phyloP scores from a whole-genome alignment of 176 grass and related monocot genomes.

The Alopecurus myosuroides region DNA sequence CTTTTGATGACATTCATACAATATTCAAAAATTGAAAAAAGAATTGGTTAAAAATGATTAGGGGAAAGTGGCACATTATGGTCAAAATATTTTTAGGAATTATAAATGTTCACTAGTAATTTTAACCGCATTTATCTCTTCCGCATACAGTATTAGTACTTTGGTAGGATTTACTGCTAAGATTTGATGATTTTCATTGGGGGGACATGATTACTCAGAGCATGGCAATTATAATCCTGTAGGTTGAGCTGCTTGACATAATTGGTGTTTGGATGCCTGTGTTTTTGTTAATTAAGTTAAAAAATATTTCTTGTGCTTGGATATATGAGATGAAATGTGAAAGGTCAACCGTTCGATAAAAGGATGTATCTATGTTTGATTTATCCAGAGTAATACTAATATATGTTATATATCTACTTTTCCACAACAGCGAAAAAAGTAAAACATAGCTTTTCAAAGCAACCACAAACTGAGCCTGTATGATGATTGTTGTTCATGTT shows the following conservation, averaged over 20 bases:
- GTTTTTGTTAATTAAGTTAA: neutral
- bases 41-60: neutral
- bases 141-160: neutral
- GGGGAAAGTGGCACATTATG: neutral
- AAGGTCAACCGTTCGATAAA: neutral
- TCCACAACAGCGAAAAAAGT: neutral
- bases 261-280: neutral
- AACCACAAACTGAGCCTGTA: neutral
- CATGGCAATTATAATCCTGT: neutral
- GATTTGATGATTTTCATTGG: neutral
- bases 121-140: slow-evolving; percentile 12
- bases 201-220: neutral
- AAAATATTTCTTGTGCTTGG: neutral
- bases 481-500: neutral
- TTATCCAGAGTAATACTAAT: neutral
- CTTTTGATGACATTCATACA: neutral
- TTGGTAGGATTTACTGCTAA: neutral
- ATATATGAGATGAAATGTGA: neutral
- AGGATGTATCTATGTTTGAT: neutral
- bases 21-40: no score
- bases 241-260: neutral
- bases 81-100: neutral
- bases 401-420: neutral
- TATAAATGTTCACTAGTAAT: neutral
- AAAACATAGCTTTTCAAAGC: neutral